phyloP scores from a whole-genome alignment of 1,284 basidiomycete species.

The Trichosporon inkin region DNA sequence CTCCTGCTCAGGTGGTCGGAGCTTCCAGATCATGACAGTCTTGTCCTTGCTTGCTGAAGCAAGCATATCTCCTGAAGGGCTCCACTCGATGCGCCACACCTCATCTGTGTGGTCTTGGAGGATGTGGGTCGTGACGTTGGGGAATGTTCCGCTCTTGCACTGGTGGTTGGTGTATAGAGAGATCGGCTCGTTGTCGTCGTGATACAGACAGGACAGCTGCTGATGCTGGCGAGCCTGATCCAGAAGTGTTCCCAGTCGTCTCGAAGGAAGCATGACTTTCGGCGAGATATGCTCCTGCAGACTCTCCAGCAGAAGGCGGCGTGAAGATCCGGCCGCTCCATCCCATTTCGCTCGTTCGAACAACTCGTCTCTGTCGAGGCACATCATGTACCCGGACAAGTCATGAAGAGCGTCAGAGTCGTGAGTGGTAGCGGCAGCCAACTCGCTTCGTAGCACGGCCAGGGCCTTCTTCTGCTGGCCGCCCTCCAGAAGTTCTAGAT shows the following conservation, averaged over 20 bases:
- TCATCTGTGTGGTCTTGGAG: conserved; percentile 83
- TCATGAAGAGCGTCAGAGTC: conserved; percentile 74
- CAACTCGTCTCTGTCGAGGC: conserved; percentile 75
- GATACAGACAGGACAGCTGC: conserved; percentile 70
- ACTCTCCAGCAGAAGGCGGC: conserved; percentile 67
- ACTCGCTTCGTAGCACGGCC: conserved; percentile 75
- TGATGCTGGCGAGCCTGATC: conserved; percentile 81
- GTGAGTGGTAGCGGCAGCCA: conserved; percentile 67
- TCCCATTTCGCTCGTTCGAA: conserved; percentile 81
- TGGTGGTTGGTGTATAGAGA: conserved; percentile 82
- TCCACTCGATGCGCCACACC: conserved; percentile 95
- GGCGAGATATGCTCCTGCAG: conserved; percentile 88
- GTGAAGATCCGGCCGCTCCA: conserved; percentile 73
- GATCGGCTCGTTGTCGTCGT: conserved; percentile 61
- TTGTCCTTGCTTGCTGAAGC: conserved; percentile 86
- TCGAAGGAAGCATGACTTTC: conserved; percentile 84
- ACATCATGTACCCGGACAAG: conserved; percentile 92
- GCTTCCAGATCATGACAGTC: conserved; percentile 81
- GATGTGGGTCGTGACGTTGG: conserved; percentile 74
- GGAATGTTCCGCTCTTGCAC: conserved; percentile 77
- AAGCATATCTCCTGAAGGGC: conserved; percentile 75
- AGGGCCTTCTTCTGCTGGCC: conserved; percentile 77
- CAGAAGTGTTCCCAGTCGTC: conserved; percentile 76
- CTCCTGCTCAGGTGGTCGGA: conserved; percentile 45
- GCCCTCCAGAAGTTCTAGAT: conserved; percentile 86